phyloP scores from a whole-genome alignment of 164 flowering plant genomes.

The Aristolochia fimbriata region DNA sequence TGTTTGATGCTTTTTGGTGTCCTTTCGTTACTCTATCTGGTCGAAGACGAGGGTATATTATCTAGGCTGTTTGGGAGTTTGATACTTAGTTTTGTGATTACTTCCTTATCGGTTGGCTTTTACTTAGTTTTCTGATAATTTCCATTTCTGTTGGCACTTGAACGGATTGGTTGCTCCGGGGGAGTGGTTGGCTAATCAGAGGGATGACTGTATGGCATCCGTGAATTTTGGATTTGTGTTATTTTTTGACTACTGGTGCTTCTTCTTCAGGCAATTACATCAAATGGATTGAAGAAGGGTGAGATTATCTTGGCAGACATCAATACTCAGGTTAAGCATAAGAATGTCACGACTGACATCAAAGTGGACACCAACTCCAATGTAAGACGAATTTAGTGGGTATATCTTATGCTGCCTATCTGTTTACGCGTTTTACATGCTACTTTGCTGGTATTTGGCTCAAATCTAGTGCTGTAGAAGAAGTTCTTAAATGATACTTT shows the following conservation, averaged over 20 bases:
- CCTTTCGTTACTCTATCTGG: neutral
- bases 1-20: constrained; percentile 5
- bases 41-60: neutral
- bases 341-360: constrained; percentile 83
- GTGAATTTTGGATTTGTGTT: neutral
- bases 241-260: neutral
- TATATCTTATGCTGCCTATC: too few relatives aligned
- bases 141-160: neutral
- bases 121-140: neutral
- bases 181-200: neutral
- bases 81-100: neutral
- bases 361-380: constrained; percentile 89
- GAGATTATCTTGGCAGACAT: constrained; percentile 75
- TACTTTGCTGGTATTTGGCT: neutral
- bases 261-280: constrained; percentile 53
- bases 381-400: constrained; percentile 28
- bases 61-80: neutral
- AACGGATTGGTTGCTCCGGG: neutral
- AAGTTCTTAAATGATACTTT: neutral
- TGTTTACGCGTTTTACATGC: too few relatives aligned
- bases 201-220: neutral
- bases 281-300: constrained; percentile 78
- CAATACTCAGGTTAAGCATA: constrained; percentile 67
- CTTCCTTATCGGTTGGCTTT: neutral
- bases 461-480: neutral